Percentiles rank a stretch among this genome's conserved stretches.
phyloP scores from a whole-genome alignment of 495 filamentous ascomycete species.

The Recurvomyces mirabilis region DNA sequence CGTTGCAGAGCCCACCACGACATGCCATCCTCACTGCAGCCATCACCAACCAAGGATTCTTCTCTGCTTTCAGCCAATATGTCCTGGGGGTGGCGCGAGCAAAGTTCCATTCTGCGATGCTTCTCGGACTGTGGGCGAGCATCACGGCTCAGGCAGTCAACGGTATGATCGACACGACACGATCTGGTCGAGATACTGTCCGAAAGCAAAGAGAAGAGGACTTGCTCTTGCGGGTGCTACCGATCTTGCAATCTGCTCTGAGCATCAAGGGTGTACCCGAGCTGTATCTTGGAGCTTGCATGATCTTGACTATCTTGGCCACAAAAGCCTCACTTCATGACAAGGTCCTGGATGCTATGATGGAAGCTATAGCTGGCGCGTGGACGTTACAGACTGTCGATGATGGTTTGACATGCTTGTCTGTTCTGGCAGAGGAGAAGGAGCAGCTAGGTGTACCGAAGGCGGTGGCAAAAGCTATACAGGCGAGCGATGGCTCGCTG shows the following conservation, averaged over 20 bases:
- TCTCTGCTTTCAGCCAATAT: conserved; percentile 61
- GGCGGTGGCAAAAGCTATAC: conserved; percentile 55
- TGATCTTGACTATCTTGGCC: conserved; percentile 74
- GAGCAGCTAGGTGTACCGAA: conserved; percentile 45
- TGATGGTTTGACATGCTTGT: conserved; percentile 68
- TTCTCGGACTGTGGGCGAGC: conserved; percentile 81
- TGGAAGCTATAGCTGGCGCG: conserved; percentile 69
- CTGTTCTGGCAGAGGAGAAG: conserved; percentile 65
- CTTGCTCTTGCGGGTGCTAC: conserved; percentile 60
- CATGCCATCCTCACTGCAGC: conserved; percentile 70
- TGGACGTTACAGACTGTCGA: conserved; percentile 61
- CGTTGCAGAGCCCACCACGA: conserved; percentile 61
- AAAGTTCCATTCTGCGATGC: conserved; percentile 57
- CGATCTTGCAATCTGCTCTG: conserved; percentile 64
- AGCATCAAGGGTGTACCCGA: conserved; percentile 60
- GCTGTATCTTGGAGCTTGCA: conserved; percentile 74
- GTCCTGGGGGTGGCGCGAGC: conserved; percentile 54
- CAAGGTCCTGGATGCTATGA: conserved; percentile 60
- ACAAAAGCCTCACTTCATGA: conserved; percentile 70
- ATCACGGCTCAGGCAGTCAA: conserved; percentile 71
- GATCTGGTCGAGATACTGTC: conserved; percentile 55
- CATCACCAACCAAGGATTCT: conserved; percentile 57
- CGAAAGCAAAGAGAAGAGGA: conserved; percentile 49
- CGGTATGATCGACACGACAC: conserved; percentile 61
- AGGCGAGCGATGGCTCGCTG: conserved; percentile 21